Conservation (phyloP, 2,329 filamentous ascomycete species). For the Tolypocladium album region DNA sequence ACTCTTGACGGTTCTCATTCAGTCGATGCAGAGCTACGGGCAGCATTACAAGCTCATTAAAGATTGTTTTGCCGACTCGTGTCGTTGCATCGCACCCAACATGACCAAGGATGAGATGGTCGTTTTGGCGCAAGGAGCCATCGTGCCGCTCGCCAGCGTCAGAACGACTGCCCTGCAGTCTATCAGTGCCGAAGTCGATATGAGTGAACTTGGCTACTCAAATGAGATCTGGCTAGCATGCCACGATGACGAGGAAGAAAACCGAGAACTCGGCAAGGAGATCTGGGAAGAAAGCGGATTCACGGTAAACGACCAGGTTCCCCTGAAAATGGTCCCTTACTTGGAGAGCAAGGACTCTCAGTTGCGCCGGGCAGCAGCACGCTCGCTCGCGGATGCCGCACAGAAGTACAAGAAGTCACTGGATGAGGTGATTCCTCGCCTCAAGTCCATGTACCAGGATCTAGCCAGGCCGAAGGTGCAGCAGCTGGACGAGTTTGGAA, state of each 20-base stretch:
- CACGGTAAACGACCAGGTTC: conserved; percentile 52
- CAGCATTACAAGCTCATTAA: conserved; percentile 94
- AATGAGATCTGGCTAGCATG: conserved; percentile 90
- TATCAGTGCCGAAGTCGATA: conserved; percentile 82
- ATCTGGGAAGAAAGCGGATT: conserved; percentile 96
- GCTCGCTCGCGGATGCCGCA: conserved; percentile 68
- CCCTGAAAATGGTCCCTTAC: conserved; percentile 63
- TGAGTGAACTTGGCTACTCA: conserved; percentile 77
- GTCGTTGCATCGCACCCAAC: conserved; percentile 73
- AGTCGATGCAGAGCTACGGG: conserved; percentile 76
- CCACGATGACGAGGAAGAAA: conserved; percentile 85
- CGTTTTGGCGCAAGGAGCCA: conserved; percentile 66
- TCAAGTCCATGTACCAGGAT: conserved; percentile 64
- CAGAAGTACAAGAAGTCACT: conserved; percentile 49
- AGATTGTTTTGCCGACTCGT: conserved; percentile 81
- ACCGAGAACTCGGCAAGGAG: conserved; percentile 67
- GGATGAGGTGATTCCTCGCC: conserved; percentile 46
- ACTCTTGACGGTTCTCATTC: conserved; percentile 60
- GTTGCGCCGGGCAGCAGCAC: conserved; percentile 72
- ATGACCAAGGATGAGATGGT: conserved; percentile 63
- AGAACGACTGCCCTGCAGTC: conserved; percentile 78
- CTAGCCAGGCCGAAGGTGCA: conserved; percentile 74
- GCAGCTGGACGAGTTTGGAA: conserved; percentile 84
- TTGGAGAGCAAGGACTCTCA: conserved; percentile 71
- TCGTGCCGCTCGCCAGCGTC: conserved; percentile 70